A percentile compares a stretch with the other conserved stretches of the same genome.
Conservation (phyloP, 148 eudicot species). For the Cornus florida region DNA sequence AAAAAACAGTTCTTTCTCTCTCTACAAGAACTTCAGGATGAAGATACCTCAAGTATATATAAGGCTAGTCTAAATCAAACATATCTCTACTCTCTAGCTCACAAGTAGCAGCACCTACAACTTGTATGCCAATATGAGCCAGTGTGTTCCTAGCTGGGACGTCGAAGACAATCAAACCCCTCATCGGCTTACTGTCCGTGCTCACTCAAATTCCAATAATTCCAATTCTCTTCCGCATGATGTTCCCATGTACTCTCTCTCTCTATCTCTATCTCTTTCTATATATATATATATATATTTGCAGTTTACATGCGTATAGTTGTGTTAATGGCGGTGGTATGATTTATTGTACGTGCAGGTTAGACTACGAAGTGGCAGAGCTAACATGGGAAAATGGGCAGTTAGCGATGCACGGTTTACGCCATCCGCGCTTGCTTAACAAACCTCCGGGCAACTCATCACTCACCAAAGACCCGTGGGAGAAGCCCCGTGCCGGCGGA, state of each 20-base stretch:
- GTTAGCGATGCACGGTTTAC: slow-evolving; percentile 67
- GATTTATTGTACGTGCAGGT: slow-evolving; percentile 31
- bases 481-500: slow-evolving; percentile 49
- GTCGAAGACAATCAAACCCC: slow-evolving; percentile 32
- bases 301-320: neutral
- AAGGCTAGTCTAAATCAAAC: too few species aligned
- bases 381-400: slow-evolving; percentile 92
- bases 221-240: slow-evolving; percentile 35
- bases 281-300: neutral
- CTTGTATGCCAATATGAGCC: slow-evolving; percentile 42
- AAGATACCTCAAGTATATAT: too few species aligned
- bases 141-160: slow-evolving; percentile 69
- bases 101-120: neutral
- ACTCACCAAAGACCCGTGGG: slow-evolving; percentile 39
- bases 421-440: slow-evolving; percentile 41
- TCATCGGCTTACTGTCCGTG: slow-evolving; percentile 18
- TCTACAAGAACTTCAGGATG: neutral
- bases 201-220: slow-evolving; percentile 32
- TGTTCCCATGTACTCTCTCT: slow-evolving; percentile 30
- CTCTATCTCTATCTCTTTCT: neutral
- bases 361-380: slow-evolving; percentile 83
- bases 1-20: neutral
- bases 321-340: neutral
- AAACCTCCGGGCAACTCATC: slow-evolving; percentile 23
- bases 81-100: too few species aligned